Percentiles rank a stretch among this genome's conserved stretches.
These are phyloP conservation scores for Candida sojae DNA, from an alignment of 1,139 yeast species.

Conservation along the genomic window DNA sequence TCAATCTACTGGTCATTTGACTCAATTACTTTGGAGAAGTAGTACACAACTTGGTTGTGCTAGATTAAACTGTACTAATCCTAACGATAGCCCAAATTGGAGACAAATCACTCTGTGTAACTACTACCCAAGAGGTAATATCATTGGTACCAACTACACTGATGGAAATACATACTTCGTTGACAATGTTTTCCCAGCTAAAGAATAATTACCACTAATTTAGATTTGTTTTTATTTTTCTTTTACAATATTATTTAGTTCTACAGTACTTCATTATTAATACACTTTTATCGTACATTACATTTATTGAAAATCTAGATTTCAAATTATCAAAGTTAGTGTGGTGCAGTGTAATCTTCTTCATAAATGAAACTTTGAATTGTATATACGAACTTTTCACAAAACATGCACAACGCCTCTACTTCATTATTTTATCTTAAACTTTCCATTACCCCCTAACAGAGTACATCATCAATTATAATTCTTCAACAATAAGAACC, in stretches of 20 bases:
- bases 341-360: too few species aligned
- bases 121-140: constrained; percentile 62
- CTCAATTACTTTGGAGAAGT: constrained; percentile 81
- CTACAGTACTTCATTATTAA: not conserved
- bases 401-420: too few species aligned
- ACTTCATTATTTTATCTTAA: too few species aligned
- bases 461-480: too few species aligned
- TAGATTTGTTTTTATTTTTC: not conserved
- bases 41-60: constrained; percentile 77
- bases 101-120: constrained; percentile 69
- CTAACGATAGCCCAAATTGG: constrained; percentile 24
- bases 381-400: too few species aligned
- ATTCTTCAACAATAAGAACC: too few species aligned
- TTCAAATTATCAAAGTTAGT: too few species aligned
- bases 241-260: not conserved
- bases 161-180: constrained; percentile 46
- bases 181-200: constrained; percentile 51
- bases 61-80: constrained; percentile 48
- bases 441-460: too few species aligned
- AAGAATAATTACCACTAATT: constrained; percentile 7
- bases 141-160: constrained; percentile 35
- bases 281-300: not conserved
- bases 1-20: constrained; percentile 67
- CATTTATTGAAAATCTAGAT: too few species aligned
- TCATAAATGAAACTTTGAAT: too few species aligned